A percentile compares a stretch with the other conserved stretches of the same genome.
These are phyloP conservation scores for Metschnikowia colocasiae DNA, from an alignment of 805 yeast species.

Conservation along the genomic window DNA sequence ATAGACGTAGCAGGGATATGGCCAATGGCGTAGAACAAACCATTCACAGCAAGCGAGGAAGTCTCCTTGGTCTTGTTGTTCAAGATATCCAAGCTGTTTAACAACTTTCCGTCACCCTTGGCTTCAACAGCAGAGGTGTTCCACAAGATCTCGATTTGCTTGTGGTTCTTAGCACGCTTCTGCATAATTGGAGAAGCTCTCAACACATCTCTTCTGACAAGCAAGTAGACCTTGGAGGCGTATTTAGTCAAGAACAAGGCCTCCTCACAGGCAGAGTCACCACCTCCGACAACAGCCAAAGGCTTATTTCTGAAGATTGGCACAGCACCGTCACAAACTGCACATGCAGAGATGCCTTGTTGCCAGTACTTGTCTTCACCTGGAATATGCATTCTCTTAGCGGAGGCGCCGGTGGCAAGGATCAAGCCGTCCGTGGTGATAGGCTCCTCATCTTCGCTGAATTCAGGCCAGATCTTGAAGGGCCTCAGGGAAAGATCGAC, in stretches of 20 bases:
- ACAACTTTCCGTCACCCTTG: constrained; percentile 87
- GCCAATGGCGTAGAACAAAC: constrained; percentile 97
- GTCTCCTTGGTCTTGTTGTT: constrained; percentile 70
- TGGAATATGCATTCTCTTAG: constrained; percentile 87
- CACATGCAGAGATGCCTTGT: constrained; percentile 98
- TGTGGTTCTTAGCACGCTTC: constrained; percentile 79
- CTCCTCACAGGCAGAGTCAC: constrained; percentile 99
- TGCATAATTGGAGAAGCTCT: constrained; percentile 98
- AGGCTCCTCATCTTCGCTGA: constrained; percentile 88
- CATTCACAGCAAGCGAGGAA: constrained; percentile 72
- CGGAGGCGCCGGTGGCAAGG: constrained; percentile 97
- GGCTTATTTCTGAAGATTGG: constrained; percentile 98
- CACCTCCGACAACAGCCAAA: constrained; percentile 97
- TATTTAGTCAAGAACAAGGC: constrained; percentile 95
- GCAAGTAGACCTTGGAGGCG: constrained; percentile 90
- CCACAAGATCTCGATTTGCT: constrained; percentile 87
- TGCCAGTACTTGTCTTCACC: constrained; percentile 99
- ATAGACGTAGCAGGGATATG: constrained; percentile 92
- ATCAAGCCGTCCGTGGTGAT: constrained; percentile 89
- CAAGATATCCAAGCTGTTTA: constrained; percentile 60
- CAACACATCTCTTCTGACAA: constrained; percentile 90
- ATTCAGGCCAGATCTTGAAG: constrained; percentile 96
- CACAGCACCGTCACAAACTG: constrained; percentile 99
- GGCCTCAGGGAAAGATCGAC: constrained; percentile 86
- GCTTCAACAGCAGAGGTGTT: constrained; percentile 84